phyloP scores from a whole-genome alignment of 2,329 filamentous ascomycete genomes.

The Talaromyces amestolkiae region DNA sequence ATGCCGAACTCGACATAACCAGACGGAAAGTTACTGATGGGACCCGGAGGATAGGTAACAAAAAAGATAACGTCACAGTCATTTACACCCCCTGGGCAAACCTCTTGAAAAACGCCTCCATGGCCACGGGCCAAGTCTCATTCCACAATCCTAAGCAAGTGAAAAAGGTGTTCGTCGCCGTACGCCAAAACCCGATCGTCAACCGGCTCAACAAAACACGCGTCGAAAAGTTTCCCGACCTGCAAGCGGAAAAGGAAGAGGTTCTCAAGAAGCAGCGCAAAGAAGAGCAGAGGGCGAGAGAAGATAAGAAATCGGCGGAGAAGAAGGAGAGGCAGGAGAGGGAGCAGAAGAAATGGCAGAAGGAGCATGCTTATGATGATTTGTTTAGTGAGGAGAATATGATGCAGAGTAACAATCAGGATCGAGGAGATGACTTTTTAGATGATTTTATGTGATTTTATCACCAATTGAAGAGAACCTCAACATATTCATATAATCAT shows the following conservation, averaged over 20 bases:
- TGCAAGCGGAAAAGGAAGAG: constrained; percentile 78
- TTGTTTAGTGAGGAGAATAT: constrained; percentile 81
- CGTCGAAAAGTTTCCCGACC: constrained; percentile 80
- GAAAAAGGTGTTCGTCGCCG: constrained; percentile 73
- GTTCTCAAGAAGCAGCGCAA: constrained; percentile 68
- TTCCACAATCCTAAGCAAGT: constrained; percentile 87
- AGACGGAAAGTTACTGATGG: background rate
- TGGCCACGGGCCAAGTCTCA: constrained; percentile 91
- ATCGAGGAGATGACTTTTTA: constrained; percentile 68
- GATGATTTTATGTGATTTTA: constrained; percentile 83
- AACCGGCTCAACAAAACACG: constrained; percentile 99
- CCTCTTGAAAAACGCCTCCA: constrained; percentile 89
- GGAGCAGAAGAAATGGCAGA: constrained; percentile 87
- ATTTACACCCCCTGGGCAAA: constrained; percentile 99
- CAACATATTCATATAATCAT: background rate
- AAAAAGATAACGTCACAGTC: constrained; percentile 94
- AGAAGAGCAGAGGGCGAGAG: constrained; percentile 54
- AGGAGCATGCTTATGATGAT: constrained; percentile 97
- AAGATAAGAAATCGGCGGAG: constrained; percentile 41
- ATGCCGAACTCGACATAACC: constrained; percentile 20
- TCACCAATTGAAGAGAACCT: background rate
- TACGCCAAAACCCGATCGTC: constrained; percentile 84
- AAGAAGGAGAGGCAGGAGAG: constrained; percentile 64
- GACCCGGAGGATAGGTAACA: constrained; percentile 67
- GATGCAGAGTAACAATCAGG: constrained; percentile 76